phyloP scores from a whole-genome alignment of 2,329 filamentous ascomycete species.

The Teratosphaeria viscida region DNA sequence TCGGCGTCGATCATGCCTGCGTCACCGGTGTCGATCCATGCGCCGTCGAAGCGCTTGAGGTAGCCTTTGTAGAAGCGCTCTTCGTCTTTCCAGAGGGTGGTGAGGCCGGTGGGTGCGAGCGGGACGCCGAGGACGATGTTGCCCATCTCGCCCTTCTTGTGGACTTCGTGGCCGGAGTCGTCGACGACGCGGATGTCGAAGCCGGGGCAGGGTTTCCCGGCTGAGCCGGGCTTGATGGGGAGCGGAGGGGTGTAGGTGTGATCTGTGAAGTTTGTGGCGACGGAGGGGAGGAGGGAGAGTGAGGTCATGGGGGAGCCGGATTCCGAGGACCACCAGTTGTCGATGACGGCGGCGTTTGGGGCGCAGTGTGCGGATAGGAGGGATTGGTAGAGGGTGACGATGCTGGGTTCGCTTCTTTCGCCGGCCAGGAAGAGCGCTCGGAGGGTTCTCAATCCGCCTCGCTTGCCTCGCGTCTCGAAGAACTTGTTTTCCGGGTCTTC shows the following conservation, averaged over 20 bases:
- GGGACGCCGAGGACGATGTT: conserved; percentile 82
- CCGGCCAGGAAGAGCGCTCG: conserved; percentile 75
- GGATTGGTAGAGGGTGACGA: conserved; percentile 69
- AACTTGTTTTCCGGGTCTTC: conserved; percentile 67
- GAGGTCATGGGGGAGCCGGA: conserved; percentile 60
- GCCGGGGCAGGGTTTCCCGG: conserved; percentile 82
- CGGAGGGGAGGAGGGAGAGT: conserved; percentile 52
- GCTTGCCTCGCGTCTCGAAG: conserved; percentile 52
- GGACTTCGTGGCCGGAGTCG: conserved; percentile 62
- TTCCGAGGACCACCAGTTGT: conserved; percentile 68
- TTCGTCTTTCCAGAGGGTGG: conserved; percentile 76
- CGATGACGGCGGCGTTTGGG: conserved; percentile 51
- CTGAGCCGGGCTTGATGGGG: conserved; percentile 68
- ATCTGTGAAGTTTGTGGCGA: conserved; percentile 44
- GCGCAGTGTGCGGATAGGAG: conserved; percentile 59
- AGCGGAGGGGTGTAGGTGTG: conserved; percentile 39
- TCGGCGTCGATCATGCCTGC: conserved; percentile 68
- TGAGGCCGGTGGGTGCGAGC: conserved; percentile 75
- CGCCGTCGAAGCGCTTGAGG: conserved; percentile 66
- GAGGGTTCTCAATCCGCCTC: conserved; percentile 61
- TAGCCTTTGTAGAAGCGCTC: conserved; percentile 80
- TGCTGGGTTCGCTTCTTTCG: conserved; percentile 78
- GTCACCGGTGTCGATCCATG: conserved; percentile 86
- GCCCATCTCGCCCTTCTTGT: conserved; percentile 58
- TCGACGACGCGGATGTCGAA: conserved; percentile 81